phyloP scores from a whole-genome alignment of 106 monocot genomes.

The Dendrobium huoshanense region DNA sequence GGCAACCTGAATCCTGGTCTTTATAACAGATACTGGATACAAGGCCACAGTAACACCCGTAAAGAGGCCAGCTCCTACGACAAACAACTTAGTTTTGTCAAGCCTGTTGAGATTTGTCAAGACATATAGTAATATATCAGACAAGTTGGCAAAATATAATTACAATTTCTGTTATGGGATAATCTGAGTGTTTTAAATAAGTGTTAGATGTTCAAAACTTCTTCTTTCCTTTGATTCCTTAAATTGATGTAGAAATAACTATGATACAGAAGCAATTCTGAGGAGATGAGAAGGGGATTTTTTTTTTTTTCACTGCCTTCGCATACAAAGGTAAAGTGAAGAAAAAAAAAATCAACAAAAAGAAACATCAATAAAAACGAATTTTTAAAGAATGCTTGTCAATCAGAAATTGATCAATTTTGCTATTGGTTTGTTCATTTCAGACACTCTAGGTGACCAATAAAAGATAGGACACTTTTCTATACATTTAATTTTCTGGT shows the following conservation, averaged over 20 bases:
- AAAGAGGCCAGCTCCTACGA: constrained; percentile 93
- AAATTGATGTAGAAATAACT: not conserved
- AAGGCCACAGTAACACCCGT: constrained; percentile 79
- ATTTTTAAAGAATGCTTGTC: not conserved
- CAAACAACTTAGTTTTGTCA: constrained; percentile 90
- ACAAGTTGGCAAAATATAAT: not conserved
- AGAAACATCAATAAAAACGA: not conserved
- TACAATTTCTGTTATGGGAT: not conserved
- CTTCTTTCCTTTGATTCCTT: not conserved
- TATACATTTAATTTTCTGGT: too few species aligned
- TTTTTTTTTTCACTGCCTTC: not conserved
- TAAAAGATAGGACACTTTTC: not conserved
- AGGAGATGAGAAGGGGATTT: not conserved
- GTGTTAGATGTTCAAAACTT: not conserved
- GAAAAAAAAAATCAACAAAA: not conserved
- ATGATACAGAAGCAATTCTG: not conserved
- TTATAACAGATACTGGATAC: constrained; percentile 87
- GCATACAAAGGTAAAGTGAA: not conserved
- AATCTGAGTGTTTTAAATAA: not conserved
- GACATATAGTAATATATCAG: not conserved
- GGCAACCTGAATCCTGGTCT: constrained; percentile 98
- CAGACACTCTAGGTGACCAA: not conserved
- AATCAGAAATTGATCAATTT: not conserved
- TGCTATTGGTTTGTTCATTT: not conserved
- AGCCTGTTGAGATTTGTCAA: constrained; percentile 47